Evolutionary conservation across 108 stramenopile species (phyloP).

Genomic region (Asterionellopsis glacialis): DNA sequence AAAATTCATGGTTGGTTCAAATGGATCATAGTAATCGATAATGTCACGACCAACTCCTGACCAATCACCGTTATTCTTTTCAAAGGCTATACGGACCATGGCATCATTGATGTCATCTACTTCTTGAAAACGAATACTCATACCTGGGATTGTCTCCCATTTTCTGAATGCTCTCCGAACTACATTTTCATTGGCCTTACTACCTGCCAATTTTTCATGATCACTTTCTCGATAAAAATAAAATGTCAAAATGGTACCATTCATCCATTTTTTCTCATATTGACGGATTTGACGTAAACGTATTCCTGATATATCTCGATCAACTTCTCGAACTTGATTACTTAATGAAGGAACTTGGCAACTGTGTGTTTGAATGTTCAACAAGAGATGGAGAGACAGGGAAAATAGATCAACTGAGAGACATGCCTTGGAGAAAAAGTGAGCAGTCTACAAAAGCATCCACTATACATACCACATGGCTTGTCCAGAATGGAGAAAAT

Average conservation of each 20-base stretch:
- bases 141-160: background rate
- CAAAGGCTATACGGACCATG: constrained; percentile 3
- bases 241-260: background rate
- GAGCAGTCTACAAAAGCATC: too few relatives aligned
- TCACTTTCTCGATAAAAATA: background rate
- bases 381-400: too few relatives aligned
- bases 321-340: too few relatives aligned
- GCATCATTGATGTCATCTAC: background rate
- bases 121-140: background rate
- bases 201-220: background rate
- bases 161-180: background rate
- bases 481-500: too few relatives aligned
- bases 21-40: background rate
- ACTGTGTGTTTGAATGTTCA: too few relatives aligned
- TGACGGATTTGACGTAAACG: too few relatives aligned
- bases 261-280: background rate
- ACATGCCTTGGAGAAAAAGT: too few relatives aligned
- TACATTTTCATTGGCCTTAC: background rate
- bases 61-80: background rate
- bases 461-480: too few relatives aligned
- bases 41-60: constrained; percentile 2
- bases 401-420: too few relatives aligned
- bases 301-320: too few relatives aligned
- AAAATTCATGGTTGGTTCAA: constrained; percentile 6
- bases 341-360: too few relatives aligned